Percentiles rank a stretch among this genome's conserved stretches.
Conservation (phyloP, 352 stramenopile genomes). For the Phytophthora macrochlamydospora region DNA sequence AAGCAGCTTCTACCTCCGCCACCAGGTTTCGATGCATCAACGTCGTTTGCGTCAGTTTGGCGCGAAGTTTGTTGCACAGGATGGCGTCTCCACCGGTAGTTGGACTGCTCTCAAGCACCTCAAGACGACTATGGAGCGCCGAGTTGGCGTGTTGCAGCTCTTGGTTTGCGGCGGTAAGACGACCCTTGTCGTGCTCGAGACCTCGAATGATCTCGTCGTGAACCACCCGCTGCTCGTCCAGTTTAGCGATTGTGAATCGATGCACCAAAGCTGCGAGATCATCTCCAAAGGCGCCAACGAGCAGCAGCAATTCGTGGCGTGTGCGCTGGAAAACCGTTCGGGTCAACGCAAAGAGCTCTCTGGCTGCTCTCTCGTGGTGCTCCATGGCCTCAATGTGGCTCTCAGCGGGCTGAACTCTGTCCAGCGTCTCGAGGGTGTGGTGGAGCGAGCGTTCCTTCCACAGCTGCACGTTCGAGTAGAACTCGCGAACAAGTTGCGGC, state of each 20-base stretch:
- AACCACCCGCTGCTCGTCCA: slow-evolving; percentile 42
- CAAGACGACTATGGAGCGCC: slow-evolving; percentile 33
- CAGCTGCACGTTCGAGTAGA: slow-evolving; percentile 48
- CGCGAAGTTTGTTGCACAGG: slow-evolving; percentile 59
- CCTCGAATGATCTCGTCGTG: slow-evolving; percentile 25
- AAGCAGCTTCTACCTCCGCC: slow-evolving; percentile 27
- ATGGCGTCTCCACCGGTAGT: slow-evolving; percentile 49
- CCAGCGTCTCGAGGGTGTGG: slow-evolving; percentile 53
- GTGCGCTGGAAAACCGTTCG: slow-evolving; percentile 25
- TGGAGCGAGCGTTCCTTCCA: slow-evolving; percentile 71
- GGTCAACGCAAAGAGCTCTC: slow-evolving; percentile 44
- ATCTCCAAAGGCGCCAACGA: slow-evolving; percentile 39
- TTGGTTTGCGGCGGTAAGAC: slow-evolving; percentile 16
- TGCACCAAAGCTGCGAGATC: slow-evolving; percentile 36
- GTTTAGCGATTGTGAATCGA: slow-evolving; percentile 36
- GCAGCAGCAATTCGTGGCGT: slow-evolving; percentile 15
- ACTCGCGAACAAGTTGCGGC: slow-evolving; percentile 8
- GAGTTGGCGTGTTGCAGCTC: slow-evolving; percentile 29
- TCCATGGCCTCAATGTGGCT: slow-evolving; percentile 67
- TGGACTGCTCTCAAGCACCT: slow-evolving; percentile 42
- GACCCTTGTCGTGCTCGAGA: slow-evolving; percentile 46
- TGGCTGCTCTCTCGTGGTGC: slow-evolving; percentile 48
- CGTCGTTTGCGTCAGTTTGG: slow-evolving; percentile 30
- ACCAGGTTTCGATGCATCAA: slow-evolving; percentile 27
- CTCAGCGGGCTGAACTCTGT: slow-evolving; percentile 28